Evolutionary conservation across 805 yeast species (phyloP).

Genomic region (Danielia reshetovae): DNA sequence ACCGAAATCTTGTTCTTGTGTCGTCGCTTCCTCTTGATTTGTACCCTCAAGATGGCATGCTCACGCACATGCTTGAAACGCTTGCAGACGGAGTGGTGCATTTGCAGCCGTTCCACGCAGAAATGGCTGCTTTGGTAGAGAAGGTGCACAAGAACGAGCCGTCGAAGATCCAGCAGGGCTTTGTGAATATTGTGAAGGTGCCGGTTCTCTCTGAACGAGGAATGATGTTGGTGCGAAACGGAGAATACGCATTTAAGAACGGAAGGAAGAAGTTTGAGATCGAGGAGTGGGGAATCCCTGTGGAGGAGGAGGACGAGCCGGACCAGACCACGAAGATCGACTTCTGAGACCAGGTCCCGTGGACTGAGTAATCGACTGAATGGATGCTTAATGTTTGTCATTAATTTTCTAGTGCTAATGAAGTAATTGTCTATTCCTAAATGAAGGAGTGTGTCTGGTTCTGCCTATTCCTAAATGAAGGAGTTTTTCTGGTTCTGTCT

Average conservation of each 20-base stretch:
- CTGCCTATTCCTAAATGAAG: too few relatives aligned
- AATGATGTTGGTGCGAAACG: conserved; percentile 65
- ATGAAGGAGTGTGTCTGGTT: too few relatives aligned
- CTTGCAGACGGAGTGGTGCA: conserved; percentile 66
- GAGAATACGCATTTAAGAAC: conserved; percentile 83
- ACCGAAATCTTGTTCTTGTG: conserved; percentile 46
- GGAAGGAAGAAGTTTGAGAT: conserved; percentile 82
- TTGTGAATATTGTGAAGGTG: conserved; percentile 68
- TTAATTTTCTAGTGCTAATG: too few relatives aligned
- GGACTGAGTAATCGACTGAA: too few relatives aligned
- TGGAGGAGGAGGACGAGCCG: conserved; percentile 59
- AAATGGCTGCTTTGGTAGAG: conserved; percentile 61
- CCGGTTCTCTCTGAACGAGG: conserved; percentile 76
- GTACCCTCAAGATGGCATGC: conserved; percentile 49
- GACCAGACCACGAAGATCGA: conserved; percentile 34
- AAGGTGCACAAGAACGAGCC: conserved; percentile 69
- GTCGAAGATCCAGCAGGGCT: conserved; percentile 77
- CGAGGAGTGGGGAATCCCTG: conserved; percentile 96
- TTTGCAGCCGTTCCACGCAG: conserved; percentile 79
- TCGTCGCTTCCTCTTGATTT: conserved; percentile 62
- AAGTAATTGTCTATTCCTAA: too few relatives aligned
- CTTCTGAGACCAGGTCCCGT: too few relatives aligned
- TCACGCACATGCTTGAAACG: conserved; percentile 50
- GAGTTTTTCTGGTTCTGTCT: too few relatives aligned
- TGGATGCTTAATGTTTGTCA: too few relatives aligned